Evolutionary conservation across 495 filamentous ascomycete genomes (phyloP).

Genomic region (Talaromyces ruber): DNA sequence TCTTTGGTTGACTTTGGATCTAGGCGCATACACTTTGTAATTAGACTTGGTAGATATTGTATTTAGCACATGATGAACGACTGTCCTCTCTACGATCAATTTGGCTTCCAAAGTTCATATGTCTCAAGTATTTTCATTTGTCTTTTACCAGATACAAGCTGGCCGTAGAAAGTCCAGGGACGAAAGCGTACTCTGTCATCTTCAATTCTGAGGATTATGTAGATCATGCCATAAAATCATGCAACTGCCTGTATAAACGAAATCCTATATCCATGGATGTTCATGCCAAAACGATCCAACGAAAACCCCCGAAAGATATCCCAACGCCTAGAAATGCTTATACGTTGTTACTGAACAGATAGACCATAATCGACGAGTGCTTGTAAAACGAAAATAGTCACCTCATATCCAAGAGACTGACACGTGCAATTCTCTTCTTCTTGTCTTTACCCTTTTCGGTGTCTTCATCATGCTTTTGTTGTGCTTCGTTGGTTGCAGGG

Average conservation of each 20-base stretch:
- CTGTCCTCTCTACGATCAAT: neutral
- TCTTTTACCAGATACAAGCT: no score
- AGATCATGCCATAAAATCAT: neutral
- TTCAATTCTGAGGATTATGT: no score
- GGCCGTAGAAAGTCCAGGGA: no score
- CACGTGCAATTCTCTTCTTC: constrained; percentile 27
- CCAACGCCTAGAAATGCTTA: neutral
- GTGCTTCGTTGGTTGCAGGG: constrained; percentile 6
- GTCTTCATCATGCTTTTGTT: neutral
- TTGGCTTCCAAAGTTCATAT: no score
- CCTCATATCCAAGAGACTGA: constrained; percentile 31
- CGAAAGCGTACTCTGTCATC: no score
- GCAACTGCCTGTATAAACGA: neutral
- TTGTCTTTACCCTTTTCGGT: constrained; percentile 9
- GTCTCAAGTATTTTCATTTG: no score
- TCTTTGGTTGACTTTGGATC: constrained; percentile 52
- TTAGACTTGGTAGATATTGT: neutral
- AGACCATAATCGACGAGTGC: neutral
- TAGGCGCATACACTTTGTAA: neutral
- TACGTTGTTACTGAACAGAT: neutral
- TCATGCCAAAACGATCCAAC: neutral
- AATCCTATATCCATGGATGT: neutral
- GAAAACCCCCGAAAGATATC: neutral
- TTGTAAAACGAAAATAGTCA: constrained; percentile 7
- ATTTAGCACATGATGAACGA: neutral